phyloP scores from a whole-genome alignment of 1,139 yeast genomes.

The Saccharomyces pastorianus region DNA sequence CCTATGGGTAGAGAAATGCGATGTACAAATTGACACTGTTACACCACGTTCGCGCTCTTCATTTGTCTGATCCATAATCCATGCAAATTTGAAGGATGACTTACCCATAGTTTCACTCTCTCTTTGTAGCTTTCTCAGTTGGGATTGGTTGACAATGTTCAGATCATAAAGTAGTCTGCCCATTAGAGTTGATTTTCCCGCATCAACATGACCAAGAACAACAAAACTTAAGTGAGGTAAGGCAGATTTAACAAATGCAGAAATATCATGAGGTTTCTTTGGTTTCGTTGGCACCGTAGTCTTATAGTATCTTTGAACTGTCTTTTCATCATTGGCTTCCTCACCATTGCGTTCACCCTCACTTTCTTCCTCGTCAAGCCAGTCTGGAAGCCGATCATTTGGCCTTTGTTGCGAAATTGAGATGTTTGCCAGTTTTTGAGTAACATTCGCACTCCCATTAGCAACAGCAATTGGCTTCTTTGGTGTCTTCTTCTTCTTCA shows the following conservation, averaged over 20 bases:
- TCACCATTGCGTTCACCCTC: slow-evolving; percentile 10
- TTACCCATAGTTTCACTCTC: slow-evolving; percentile 83
- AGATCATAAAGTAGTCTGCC: slow-evolving; percentile 79
- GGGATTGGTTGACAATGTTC: slow-evolving; percentile 70
- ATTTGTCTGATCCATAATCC: slow-evolving; percentile 93
- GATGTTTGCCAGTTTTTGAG: slow-evolving; percentile 14
- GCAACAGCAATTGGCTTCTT: slow-evolving; percentile 1
- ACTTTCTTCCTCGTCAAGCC: slow-evolving; percentile 14
- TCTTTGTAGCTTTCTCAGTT: slow-evolving; percentile 65
- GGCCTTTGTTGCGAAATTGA: slow-evolving; percentile 4
- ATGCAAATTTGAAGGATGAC: slow-evolving; percentile 89
- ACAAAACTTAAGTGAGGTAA: slow-evolving; percentile 74
- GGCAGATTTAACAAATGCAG: slow-evolving; percentile 30
- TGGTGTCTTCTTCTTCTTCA: slow-evolving; percentile 24
- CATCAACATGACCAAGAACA: slow-evolving; percentile 94
- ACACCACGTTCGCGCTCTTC: slow-evolving; percentile 91
- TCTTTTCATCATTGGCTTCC: slow-evolving; percentile 6
- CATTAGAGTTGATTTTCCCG: slow-evolving; percentile 93
- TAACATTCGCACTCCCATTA: slow-evolving; percentile 32
- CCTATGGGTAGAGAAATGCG: slow-evolving; percentile 61
- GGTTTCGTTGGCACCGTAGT: slow-evolving; percentile 32
- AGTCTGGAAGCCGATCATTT: slow-evolving; percentile 5
- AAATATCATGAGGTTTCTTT: slow-evolving; percentile 32
- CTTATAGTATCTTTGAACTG: slow-evolving; percentile 19
- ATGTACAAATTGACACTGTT: slow-evolving; percentile 86